Evolutionary conservation across 345 rosid species (phyloP), one percentile per base, ranked within the genome.

Genomic region (Eucalyptus curtisii): DNA sequence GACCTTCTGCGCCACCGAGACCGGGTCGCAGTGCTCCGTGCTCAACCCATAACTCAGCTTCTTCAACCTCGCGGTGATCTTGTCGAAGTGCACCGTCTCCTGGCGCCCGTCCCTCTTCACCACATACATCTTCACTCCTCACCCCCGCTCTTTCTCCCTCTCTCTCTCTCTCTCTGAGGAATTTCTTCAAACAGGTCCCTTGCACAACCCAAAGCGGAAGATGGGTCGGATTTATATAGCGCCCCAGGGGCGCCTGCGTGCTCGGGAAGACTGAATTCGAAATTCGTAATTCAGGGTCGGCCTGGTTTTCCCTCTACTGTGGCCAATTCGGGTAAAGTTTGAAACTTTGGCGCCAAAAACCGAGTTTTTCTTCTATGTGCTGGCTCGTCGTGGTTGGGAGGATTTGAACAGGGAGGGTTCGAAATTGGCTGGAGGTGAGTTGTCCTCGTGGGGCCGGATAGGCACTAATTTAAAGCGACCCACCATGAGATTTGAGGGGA

Each of bases 1-100:
- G n/a, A 97, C 99, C 93, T 98, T 98, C 95, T 98, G 99, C 8
- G 99, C 89, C 9, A 98, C 99, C 53, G 96, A 96, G 44, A 98
- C 99, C 1, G 99, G 96, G 86, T 98, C 99, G 30, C 99, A 98
- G 90, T 98, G 99, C n/a, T 98, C 99, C 37, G 61, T 90, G 88
- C 97, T 98, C 45, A 98, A 94, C 19, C 99, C 99, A 89, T 98
- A 98, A 85, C 99, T 96, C 27, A 98, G 93, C 90, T 98, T 98
- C 98, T 97, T 98, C 85, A 98, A 87, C 89, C 99, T 90, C 13
- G 99, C 99, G 2, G 99, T 98, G 25, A 98, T 98, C 96, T 97
- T 97, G 50, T 98, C 99, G 87, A 98, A 98, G 86, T 95, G 99
- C n/a, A 98, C 99, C 2, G 98, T 48, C 86, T 98, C 99, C 86